Base-by-base conservation (phyloP, 352 stramenopile species). In the Hyaloperonospora arabidopsidis region DNA sequence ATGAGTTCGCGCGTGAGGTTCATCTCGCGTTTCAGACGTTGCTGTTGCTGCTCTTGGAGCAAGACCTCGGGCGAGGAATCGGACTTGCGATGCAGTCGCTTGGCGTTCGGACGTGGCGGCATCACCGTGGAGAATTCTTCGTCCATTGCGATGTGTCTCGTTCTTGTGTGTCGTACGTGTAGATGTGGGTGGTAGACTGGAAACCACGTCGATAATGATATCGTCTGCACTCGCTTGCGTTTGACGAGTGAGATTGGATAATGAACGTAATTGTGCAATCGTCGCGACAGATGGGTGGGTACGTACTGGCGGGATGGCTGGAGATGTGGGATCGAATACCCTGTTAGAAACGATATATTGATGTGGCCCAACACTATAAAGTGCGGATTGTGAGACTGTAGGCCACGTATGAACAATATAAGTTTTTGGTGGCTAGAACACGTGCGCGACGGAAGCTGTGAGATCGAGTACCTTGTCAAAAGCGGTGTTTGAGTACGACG, bases 1-100 rank as follows among this genome's bases (percentile, higher is more conserved):
- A 93, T 89, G 45, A 93, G 75, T 46, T 93, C 82, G 39, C 76
- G 72, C 35, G 60, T 82, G 41, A 85, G 63, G 53, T 87, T 70
- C 39, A 83, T 72, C 46, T 87, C 76, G 55, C 61, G 75, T 48
- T 79, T 82, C 36, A 76, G 59, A 2, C 74, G 74, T 39, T 70
- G 52, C 48, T 70, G 72, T 43, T 68, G 47, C 17, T 32, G 25
- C 25, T 32, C 4, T 32, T 32, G 25, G 4, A 65, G 41, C 28
- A 77, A 56, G 15, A 66, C 45, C 8, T 63, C 52, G 17, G 63
- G 54, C 21, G 68, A 64, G 7, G 76, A 84, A n/a, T 72, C 59
- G 28, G 78, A 61, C 53, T 81, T 80, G 36, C 73, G 74, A 36
- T 75, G 69, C 45, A 84, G 45, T 21, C 77, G 70, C 52, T 79